Evolutionary conservation across 164 flowering plant genomes (phyloP).

Genomic region (Hamamelis virginiana): DNA sequence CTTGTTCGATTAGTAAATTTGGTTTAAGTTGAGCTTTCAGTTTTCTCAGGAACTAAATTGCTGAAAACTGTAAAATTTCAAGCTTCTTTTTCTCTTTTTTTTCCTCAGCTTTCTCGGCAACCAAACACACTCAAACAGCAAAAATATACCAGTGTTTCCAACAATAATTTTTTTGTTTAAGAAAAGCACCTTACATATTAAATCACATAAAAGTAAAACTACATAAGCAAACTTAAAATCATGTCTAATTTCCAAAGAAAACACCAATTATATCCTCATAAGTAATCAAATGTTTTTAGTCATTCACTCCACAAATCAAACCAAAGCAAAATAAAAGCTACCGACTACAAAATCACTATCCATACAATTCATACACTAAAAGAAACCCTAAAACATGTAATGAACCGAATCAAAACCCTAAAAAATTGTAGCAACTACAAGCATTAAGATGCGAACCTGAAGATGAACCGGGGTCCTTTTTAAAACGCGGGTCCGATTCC

Average conservation of each 20-base stretch:
- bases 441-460: not conserved
- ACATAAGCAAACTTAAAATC: not conserved
- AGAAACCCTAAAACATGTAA: not conserved
- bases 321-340: not conserved
- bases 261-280: no score
- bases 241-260: not conserved
- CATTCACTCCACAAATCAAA: no score
- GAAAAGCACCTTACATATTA: no score
- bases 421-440: not conserved
- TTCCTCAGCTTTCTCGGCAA: not conserved
- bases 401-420: no score
- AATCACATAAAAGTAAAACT: no score
- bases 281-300: not conserved
- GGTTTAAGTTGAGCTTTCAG: not conserved
- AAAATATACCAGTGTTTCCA: not conserved
- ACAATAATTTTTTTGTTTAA: no score
- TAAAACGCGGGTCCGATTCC: constrained; percentile 23
- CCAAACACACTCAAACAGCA: not conserved
- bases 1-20: not conserved
- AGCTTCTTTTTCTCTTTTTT: not conserved
- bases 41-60: not conserved
- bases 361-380: not conserved
- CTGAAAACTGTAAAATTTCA: no score
- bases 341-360: not conserved
- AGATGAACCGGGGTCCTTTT: not conserved